phyloP scores from a whole-genome alignment of 2,329 filamentous ascomycete genomes.

The Calonectria fujianensis region DNA sequence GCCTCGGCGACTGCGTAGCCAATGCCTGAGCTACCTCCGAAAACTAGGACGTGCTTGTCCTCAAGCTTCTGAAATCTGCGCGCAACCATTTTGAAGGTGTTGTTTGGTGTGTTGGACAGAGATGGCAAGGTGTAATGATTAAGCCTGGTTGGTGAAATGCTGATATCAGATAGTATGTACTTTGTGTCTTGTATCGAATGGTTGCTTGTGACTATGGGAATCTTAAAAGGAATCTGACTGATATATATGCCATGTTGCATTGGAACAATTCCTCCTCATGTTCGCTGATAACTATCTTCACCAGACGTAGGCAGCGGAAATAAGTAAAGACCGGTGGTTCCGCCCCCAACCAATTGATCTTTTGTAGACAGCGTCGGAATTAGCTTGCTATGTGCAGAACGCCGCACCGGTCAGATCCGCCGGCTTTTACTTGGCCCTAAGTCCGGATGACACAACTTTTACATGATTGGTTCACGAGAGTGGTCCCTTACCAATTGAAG shows the following conservation, averaged over 20 bases:
- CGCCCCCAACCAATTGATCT: not conserved
- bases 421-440: not conserved
- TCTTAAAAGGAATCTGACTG: not conserved
- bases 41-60: conserved; percentile 44
- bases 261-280: not conserved
- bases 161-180: not conserved
- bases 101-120: not conserved
- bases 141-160: not conserved
- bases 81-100: conserved; percentile 1
- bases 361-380: not conserved
- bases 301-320: not conserved
- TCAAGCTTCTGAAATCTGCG: conserved; percentile 16
- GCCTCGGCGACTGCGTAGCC: conserved; percentile 50
- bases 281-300: not conserved
- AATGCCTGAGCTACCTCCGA: conserved; percentile 50
- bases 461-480: not conserved
- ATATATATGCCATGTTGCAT: not conserved
- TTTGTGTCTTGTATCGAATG: not conserved
- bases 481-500: not conserved
- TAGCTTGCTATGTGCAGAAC: not conserved
- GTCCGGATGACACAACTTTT: not conserved
- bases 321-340: not conserved
- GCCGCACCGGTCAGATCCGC: not conserved
- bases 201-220: not conserved
- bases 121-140: not conserved